Percentiles rank a stretch among this genome's conserved stretches.
phyloP scores from a whole-genome alignment of 2,329 filamentous ascomycete species.

The Arthrobotrys sinensis region DNA sequence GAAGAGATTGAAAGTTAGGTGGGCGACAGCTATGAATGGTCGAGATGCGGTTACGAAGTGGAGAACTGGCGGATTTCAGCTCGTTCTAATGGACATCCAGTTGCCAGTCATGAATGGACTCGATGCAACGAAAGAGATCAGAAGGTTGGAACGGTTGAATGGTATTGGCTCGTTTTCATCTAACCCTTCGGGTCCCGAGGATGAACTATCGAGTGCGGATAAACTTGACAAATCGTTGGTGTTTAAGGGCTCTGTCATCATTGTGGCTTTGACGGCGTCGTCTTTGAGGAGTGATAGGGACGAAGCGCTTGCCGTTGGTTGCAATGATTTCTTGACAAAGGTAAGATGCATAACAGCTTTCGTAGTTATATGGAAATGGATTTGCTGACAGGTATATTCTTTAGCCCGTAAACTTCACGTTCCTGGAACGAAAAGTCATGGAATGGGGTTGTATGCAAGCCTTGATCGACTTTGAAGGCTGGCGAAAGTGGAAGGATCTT shows the following conservation, averaged over 20 bases:
- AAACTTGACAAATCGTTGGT: conserved; percentile 78
- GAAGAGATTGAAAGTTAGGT: conserved; percentile 93
- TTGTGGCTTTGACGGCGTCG: conserved; percentile 94
- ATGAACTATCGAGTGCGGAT: conserved; percentile 68
- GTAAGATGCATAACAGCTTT: conserved; percentile 70
- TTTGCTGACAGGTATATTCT: conserved; percentile 63
- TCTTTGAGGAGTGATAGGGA: conserved; percentile 95
- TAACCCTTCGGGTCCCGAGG: conserved; percentile 71
- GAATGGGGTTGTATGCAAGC: conserved; percentile 99
- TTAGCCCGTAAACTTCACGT: conserved; percentile 96
- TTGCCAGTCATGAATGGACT: conserved; percentile 96
- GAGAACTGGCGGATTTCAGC: conserved; percentile 90
- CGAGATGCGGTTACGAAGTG: conserved; percentile 94
- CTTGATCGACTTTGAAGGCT: conserved; percentile 97
- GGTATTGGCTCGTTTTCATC: conserved; percentile 91
- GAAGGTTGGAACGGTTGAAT: conserved; percentile 89
- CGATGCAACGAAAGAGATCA: conserved; percentile 94
- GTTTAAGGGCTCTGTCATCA: conserved; percentile 98
- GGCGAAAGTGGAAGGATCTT: conserved; percentile 96
- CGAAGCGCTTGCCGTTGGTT: conserved; percentile 92
- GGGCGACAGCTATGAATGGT: conserved; percentile 97
- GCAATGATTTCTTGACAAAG: conserved; percentile 98
- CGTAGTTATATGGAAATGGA: conserved; percentile 37
- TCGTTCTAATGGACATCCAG: conserved; percentile 99
- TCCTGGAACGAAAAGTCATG: conserved; percentile 97